Evolutionary conservation across 768 basidiomycete genomes (phyloP).

Genomic region (Gloeostereum incarnatum): DNA sequence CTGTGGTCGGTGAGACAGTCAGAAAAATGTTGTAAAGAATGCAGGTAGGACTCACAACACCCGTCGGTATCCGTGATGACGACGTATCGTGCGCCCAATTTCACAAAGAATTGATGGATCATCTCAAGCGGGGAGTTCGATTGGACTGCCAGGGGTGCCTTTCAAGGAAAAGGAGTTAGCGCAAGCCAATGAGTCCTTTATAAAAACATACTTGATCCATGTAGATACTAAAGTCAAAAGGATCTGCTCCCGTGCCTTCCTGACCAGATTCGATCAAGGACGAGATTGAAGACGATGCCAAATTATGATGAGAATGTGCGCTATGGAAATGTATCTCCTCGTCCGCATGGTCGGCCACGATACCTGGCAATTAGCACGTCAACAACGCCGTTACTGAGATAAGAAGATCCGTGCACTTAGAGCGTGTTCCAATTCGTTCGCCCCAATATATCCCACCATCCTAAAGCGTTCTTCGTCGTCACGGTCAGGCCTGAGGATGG

Average conservation of each 20-base stretch:
- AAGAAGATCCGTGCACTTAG: constrained; percentile 45
- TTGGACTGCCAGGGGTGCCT: constrained; percentile 85
- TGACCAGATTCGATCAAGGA: constrained; percentile 39
- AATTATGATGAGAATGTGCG: constrained; percentile 25
- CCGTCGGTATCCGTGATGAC: constrained; percentile 79
- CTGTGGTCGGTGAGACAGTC: constrained; percentile 23
- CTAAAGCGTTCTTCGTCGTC: constrained; percentile 38
- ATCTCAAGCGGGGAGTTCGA: constrained; percentile 85
- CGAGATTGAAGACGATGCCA: constrained; percentile 49
- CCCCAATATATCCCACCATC: constrained; percentile 85
- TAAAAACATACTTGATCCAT: constrained; percentile 68
- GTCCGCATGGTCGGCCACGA: constrained; percentile 68
- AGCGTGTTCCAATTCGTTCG: constrained; percentile 91
- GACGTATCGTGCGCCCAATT: constrained; percentile 88
- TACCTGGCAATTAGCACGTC: constrained; percentile 28
- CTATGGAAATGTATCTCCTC: constrained; percentile 59
- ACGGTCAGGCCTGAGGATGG: constrained; percentile 54
- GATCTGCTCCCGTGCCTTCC: constrained; percentile 28
- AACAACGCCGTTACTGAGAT: too few relatives aligned
- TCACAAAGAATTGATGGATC: constrained; percentile 89
- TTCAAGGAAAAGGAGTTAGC: constrained; percentile 1
- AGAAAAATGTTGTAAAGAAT: neutral
- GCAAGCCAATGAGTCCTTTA: neutral
- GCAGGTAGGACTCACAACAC: constrained; percentile 43
- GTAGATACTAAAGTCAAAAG: constrained; percentile 77